Evolutionary conservation across 768 basidiomycete genomes (phyloP).

Genomic region (Leccinum disarticulatum): DNA sequence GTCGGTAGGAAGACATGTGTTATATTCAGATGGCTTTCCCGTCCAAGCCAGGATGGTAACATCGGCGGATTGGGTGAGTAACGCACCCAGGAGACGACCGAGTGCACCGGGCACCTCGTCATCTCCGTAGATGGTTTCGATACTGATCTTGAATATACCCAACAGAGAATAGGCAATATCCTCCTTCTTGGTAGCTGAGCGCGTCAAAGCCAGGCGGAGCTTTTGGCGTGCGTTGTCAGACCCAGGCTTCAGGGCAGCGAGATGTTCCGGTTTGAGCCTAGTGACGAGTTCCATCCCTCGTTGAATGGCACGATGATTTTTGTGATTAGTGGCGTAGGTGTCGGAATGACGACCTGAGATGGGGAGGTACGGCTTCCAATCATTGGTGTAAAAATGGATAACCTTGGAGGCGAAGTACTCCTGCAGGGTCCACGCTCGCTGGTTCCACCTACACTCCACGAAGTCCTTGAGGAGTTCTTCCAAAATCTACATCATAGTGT

Average conservation of each 20-base stretch:
- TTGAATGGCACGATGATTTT: conserved; percentile 19
- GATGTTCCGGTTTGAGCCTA: conserved; percentile 6
- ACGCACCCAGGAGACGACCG: conserved; percentile 20
- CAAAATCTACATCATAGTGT: no score
- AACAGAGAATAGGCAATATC: conserved; percentile 29
- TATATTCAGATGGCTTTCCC: conserved; percentile 21
- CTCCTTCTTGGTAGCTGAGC: conserved; percentile 24
- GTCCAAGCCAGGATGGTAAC: conserved; percentile 18
- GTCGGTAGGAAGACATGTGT: conserved; percentile 24
- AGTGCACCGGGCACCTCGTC: conserved; percentile 25
- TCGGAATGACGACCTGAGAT: background rate
- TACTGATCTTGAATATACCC: conserved; percentile 23
- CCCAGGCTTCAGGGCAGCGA: conserved; percentile 17
- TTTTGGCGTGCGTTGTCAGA: conserved; percentile 15
- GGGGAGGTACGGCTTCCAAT: conserved; percentile 27
- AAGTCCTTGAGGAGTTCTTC: no score
- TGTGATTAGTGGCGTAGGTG: conserved; percentile 12
- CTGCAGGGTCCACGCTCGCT: conserved; percentile 26
- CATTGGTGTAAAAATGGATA: conserved; percentile 22
- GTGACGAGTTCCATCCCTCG: conserved; percentile 20
- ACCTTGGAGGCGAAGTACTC: conserved; percentile 25
- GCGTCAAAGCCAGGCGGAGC: conserved; percentile 21
- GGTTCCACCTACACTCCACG: conserved; percentile 19
- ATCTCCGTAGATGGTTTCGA: conserved; percentile 22
- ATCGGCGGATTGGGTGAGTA: conserved; percentile 19